Conservation (phyloP, 1,284 basidiomycete genomes). For the Marasmius tenuissimus region DNA sequence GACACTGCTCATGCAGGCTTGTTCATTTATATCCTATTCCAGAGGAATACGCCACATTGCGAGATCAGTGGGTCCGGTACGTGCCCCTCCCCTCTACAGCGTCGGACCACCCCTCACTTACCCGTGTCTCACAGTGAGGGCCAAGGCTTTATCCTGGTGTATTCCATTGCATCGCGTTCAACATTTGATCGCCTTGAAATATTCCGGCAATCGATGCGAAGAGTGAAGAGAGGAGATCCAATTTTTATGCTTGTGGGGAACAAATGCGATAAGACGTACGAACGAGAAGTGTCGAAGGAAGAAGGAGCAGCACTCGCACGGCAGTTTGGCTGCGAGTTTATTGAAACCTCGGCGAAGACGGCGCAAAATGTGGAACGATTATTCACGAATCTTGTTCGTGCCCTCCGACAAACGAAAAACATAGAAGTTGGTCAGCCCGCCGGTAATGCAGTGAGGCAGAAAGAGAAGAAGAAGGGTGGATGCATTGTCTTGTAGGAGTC, state of each 20-base stretch:
- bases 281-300: constrained; percentile 85
- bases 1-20: constrained; percentile 7
- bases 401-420: constrained; percentile 72
- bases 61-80: constrained; percentile 98
- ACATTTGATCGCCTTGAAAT: constrained; percentile 94
- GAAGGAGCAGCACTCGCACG: constrained; percentile 87
- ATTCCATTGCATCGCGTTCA: constrained; percentile 93
- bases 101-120: constrained; percentile 8
- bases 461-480: constrained; percentile 45
- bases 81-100: constrained; percentile 28
- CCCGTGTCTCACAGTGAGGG: constrained; percentile 71
- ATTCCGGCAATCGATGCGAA: constrained; percentile 93
- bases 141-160: constrained; percentile 98
- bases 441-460: constrained; percentile 26
- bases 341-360: constrained; percentile 96
- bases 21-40: constrained; percentile 18
- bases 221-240: constrained; percentile 88
- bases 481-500: constrained; percentile 80
- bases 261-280: constrained; percentile 85
- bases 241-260: constrained; percentile 91
- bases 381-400: constrained; percentile 89
- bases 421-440: constrained; percentile 39
- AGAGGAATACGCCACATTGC: constrained; percentile 97
- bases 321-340: constrained; percentile 90
- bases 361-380: constrained; percentile 93